Evolutionary conservation across 768 basidiomycete genomes (phyloP), one percentile per base, ranked within the genome.

Genomic region (Phylloporus rhodoxanthus): DNA sequence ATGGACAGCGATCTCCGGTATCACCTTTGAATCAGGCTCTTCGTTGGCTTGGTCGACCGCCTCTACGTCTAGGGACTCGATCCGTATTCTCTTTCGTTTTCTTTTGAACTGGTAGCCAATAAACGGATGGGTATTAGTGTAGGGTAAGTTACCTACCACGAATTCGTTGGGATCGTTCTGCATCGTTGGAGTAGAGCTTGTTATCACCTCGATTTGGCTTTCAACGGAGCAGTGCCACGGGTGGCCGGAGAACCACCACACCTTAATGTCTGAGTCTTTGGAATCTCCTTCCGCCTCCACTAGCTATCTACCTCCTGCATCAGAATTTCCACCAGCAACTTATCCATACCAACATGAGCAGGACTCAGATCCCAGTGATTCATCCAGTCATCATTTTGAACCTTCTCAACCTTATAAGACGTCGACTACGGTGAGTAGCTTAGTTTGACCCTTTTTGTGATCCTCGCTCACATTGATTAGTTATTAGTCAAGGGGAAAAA

Each of bases 71-170:
- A 30, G 46, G 29, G 25, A 14, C n/a, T 45, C 28, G 32, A 43
- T 44, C 7, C n/a, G 52, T 11, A 45, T n/a, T 26, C 63, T 64
- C 43, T 56, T 65, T 20, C 63, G 55, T 45, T 32, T 65, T 53
- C 62, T 63, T 55, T 10, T 66, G 30, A 65, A 57, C 63, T 65
- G 30, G 23, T 11, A n/a, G 21, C 1, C 10, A 28, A 52, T 20
- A 52, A 39, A n/a, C 19, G 8, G 4, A 23, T 14, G 11, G 37
- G 3, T 8, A n/a, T n/a, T n/a, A 5, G 36, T 2, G 28, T 17
- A 38, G 2, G 14, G 1, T 32, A 5, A 15, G 15, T 21, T 34
- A 14, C 62, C 21, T 51, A 65, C 62, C 57, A 65, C 60, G 11
- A 65, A 59, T 50, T 64, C 62, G 28, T 55, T 50, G 8, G 40